Evolutionary conservation across 352 stramenopile genomes (phyloP), one percentile per base, ranked within the genome.

Genomic region (Phytophthora sojae): DNA sequence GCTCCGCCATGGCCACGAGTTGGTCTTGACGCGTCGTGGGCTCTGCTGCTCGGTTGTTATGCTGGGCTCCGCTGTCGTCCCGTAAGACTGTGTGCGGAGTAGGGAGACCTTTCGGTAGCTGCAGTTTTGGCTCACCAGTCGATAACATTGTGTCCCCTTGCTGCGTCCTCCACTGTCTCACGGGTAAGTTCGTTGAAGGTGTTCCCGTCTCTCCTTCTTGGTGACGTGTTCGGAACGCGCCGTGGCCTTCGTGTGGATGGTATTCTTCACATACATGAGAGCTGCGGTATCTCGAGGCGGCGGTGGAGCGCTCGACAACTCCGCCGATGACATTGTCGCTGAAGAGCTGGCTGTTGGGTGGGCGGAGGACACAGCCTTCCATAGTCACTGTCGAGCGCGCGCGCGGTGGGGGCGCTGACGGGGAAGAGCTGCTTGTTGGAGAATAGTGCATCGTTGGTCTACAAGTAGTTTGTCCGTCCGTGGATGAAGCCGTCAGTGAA

Each of bases 251-350:
- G 8, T 29, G 6, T 23, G 42, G 4, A 7, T 21, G 39, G 9
- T 49, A 49, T 12, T 49, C 0, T 42, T 7, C 14, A 14, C 5
- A 6, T 6, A 44, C 35, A 4, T 15, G 35, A 44, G 35, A 15
- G 14, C 17, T 49, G 14, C 14, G 15, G 6, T 49, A 21, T 5
- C 47, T 29, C 47, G 47, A 17, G 5, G 47, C n/a, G 9, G 47
- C 6, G 8, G 14, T 14, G 19, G n/a, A 53, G 9, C 47, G 47
- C 47, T 53, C 19, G 14, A 53, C 21, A 2, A 53, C 47, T 11
- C 47, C 47, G n/a, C 47, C 19, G 47, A 53, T 53, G 47, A 53
- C 47, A 19, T 53, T 29, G 47, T 30, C 47, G n/a, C 47, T 53
- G 47, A 53, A 53, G 26, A 53, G 19, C 5, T 29, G 47, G 47